Base-by-base conservation (phyloP, 805 yeast genomes). In the Yarrowia sp. region DNA sequence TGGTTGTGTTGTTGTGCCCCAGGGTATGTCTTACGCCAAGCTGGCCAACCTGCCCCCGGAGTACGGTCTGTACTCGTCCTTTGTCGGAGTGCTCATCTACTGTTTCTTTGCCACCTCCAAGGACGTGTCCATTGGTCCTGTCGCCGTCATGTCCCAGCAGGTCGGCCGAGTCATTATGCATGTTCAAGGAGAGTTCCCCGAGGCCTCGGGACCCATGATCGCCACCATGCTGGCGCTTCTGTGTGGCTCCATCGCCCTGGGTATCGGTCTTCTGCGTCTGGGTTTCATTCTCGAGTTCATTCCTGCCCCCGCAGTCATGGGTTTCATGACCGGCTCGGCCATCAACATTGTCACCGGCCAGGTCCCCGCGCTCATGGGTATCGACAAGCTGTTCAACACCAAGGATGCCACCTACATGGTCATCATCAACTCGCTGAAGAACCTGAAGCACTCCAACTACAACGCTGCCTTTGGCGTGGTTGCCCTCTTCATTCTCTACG, bases 51-150 rank as follows among this genome's bases (percentile, higher is more conserved):
- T 93, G 70, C 82, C 87, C 6, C 86, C 97, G 7, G 89, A 92
- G 76, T 93, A 87, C 73, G 98, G 98, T 61, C 84, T 93, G 56
- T 93, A 93, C 78, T 91, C 97, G 14, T 90, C 96, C 0, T 93
- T 93, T 74, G 88, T 93, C 56, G 98, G 98, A 75, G 96, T 92
- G 13, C 84, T 92, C 74, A 85, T 90, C 65, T 93, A 93, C 77
- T 89, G 96, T 61, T 84, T 93, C 73, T 93, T 93, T 79, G 98
- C 98, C 14, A 93, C 98, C 14, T 90, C 96, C 30, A 93, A 93
- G 78, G 98, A 93, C 82, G 97, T 93, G 44, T 89, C 96, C 70
- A 92, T 93, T 73, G 98, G 98, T 34, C 98, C 98, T 12, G 98
- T 93, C 43, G 98, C 98, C 13, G 98, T 93, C 68, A 92, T 93